Conservation (phyloP, 2,329 filamentous ascomycete genomes). For the Phaeomoniella chlamydospora region DNA sequence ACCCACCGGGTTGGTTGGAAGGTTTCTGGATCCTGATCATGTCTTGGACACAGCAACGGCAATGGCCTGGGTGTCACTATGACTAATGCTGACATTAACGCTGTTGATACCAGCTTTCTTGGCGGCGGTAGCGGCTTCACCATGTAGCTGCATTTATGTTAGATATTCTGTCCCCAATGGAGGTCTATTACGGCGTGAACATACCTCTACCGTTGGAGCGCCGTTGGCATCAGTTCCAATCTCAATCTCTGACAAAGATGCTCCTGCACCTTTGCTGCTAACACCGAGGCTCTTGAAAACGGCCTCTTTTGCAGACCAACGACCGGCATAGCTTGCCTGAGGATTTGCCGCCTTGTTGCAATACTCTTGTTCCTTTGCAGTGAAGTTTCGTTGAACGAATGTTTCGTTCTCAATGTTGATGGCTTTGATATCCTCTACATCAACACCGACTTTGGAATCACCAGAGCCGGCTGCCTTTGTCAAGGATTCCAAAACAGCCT, state of each 20-base stretch:
- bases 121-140: constrained; percentile 70
- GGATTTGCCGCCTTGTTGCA: constrained; percentile 67
- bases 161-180: no score
- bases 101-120: constrained; percentile 74
- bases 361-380: constrained; percentile 67
- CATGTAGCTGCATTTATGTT: constrained; percentile 53
- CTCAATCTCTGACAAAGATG: constrained; percentile 87
- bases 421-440: constrained; percentile 76
- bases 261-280: constrained; percentile 71
- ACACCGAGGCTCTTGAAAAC: constrained; percentile 97
- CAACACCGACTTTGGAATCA: constrained; percentile 77
- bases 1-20: no score
- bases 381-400: constrained; percentile 93
- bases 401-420: constrained; percentile 91
- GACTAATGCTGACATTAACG: constrained; percentile 87
- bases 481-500: constrained; percentile 63
- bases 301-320: constrained; percentile 96
- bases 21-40: no score
- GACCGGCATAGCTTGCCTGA: constrained; percentile 81
- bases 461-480: constrained; percentile 47
- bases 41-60: constrained; percentile 81
- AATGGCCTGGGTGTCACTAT: constrained; percentile 86
- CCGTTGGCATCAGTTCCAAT: constrained; percentile 69
- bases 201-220: constrained; percentile 72
- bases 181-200: no score